Base-by-base conservation (phyloP, 257 asterid genomes). In the Gynochthodes officinalis region DNA sequence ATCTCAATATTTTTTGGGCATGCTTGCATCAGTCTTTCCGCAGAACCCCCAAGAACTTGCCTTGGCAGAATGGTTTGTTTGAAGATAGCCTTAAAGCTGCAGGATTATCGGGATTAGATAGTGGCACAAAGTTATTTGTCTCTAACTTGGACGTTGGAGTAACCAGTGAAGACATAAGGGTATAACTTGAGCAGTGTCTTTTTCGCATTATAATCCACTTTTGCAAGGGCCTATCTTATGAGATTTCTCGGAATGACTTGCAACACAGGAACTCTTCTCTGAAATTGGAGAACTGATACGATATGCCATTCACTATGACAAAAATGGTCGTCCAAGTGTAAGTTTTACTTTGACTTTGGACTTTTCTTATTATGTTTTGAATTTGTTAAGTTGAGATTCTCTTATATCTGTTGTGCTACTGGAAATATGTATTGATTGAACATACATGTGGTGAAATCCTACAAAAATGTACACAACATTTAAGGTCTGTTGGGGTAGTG, bases 161-260 rank as follows among this genome's bases (percentile, higher is more conserved):
- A 63, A 80, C 97, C 40, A 90, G 77, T 75, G 90, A 91, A 80
- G 98, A 93, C 76, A 93, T 93, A 84, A 91, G 97, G 98, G 98
- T 93, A 93, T 79, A 76, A n/a, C 44, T 71, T 72, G 71, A 71
- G 79, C 77, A 9, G 75, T 60, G 74, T 54, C 71, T 33, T 80
- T 67, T 82, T 78, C 72, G 69, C 46, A 23, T 71, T 80, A 58
- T 75, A 65, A 52, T 66, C 79, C 73, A 57, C 76, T 78, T 83
- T 79, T 76, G 60, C 67, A 42, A 61, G 76, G 81, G 71, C 69
- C 73, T 76, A 73, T 73, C 79, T 62, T 59, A 75, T 85, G 80
- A 75, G 77, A 65, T 70, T 73, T 79, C 48, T 86, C 84, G 89
- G 85, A 81, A 75, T 64, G 74, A 39, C 78, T 81, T 93, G 42